These are phyloP conservation scores for Diplodia mutila DNA, from an alignment of 2,329 filamentous ascomycete genomes.

Conservation along the genomic window DNA sequence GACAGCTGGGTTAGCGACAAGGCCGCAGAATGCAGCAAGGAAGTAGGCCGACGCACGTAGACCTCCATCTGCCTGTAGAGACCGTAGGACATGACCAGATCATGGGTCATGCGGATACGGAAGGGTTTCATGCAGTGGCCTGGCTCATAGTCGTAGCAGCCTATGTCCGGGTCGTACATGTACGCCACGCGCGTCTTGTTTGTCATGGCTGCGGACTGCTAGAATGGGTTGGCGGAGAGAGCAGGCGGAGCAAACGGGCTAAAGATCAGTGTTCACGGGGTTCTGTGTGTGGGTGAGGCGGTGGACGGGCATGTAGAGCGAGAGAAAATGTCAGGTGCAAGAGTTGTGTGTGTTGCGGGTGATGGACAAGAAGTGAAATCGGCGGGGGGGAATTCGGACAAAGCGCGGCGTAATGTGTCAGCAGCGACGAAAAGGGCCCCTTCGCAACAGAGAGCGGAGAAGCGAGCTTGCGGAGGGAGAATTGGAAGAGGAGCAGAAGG, in stretches of 20 bases:
- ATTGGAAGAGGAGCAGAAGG: neutral
- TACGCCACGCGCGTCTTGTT: constrained; percentile 25
- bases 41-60: constrained; percentile 74
- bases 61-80: constrained; percentile 97
- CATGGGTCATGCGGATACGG: constrained; percentile 93
- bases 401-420: constrained; percentile 21
- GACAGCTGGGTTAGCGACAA: constrained; percentile 36
- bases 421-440: neutral
- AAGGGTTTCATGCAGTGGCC: constrained; percentile 99
- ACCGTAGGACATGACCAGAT: constrained; percentile 91
- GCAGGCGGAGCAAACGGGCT: neutral
- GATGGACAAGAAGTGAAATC: neutral
- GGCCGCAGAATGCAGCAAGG: constrained; percentile 60
- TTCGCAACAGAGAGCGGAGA: neutral
- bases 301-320: too few relatives aligned
- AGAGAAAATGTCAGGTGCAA: constrained; percentile 2
- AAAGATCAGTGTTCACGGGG: constrained; percentile 1
- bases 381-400: constrained; percentile 11
- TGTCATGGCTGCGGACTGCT: constrained; percentile 14
- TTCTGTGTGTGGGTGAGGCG: too few relatives aligned
- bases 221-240: neutral
- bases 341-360: neutral
- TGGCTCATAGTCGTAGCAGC: constrained; percentile 95
- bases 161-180: constrained; percentile 82
- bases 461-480: constrained; percentile 22